These are phyloP conservation scores for Sordariomycetes sp. DNA, from an alignment of 2,329 filamentous ascomycete genomes.

Conservation along the genomic window DNA sequence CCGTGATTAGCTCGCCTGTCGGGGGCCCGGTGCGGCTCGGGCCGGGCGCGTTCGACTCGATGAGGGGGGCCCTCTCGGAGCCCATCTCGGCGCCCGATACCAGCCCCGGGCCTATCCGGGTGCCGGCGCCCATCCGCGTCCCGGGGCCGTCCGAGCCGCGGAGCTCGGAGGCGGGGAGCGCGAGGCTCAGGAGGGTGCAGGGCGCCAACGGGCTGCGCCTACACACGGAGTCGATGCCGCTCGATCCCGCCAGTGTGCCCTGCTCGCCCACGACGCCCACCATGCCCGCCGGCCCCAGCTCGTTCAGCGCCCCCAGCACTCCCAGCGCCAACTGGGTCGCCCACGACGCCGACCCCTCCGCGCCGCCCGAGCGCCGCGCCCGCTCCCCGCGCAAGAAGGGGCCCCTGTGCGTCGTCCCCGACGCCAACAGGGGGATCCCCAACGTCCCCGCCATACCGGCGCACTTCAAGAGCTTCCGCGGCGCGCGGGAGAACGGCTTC, in stretches of 20 bases:
- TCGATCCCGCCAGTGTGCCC: background rate
- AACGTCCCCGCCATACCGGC: conserved; percentile 28
- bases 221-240: background rate
- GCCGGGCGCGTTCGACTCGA: conserved; percentile 6
- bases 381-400: conserved; percentile 5
- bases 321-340: conserved; percentile 3
- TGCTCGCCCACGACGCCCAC: background rate
- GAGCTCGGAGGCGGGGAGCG: background rate
- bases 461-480: conserved; percentile 15
- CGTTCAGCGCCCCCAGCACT: background rate
- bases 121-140: no score
- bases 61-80: background rate
- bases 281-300: background rate
- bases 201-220: background rate
- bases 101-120: no score
- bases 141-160: no score
- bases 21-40: conserved; percentile 5
- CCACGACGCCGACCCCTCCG: conserved; percentile 6
- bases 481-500: background rate
- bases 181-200: background rate
- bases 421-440: conserved; percentile 32
- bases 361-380: background rate
- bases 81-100: no score
- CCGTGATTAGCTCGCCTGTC: background rate
- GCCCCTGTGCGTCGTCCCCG: conserved; percentile 26